Evolutionary conservation across 2,329 filamentous ascomycete species (phyloP), one percentile per base, ranked within the genome.

Genomic region (Trichophyton mentagrophytes): DNA sequence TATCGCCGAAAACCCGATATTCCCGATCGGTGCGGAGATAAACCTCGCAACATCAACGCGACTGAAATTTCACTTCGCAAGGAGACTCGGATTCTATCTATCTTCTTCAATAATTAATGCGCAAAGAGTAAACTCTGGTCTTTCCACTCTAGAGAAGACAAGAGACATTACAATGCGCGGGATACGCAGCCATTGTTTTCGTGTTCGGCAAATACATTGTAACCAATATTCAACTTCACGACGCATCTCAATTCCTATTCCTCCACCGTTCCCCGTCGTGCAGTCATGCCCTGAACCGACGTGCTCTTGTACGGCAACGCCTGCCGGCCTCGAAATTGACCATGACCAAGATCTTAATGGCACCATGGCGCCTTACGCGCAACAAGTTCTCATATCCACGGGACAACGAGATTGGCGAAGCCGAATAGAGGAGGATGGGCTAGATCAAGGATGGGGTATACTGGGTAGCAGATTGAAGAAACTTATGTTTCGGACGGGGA

Each of bases 371-470:
- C 78, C 80, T 0, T 95, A 96, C 70, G 80, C 85, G 0, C 86
- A 95, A 72, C 90, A 96, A 67, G 82, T 96, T 2, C 74, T 97
- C 8, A 79, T 96, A 13, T 91, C 87, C 64, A 95, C 90, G 0
- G 90, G 89, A 3, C 83, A 84, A 63, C 76, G 80, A 33, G 88
- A 95, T 74, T 96, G 91, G 91, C 78, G 80, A 30, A 91, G 87
- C 69, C 82, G 83, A 61, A 95, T 96, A 64, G 90, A 95, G 70
- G 85, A 95, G 53, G 90, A 95, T 62, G 83, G 86, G 15, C 70
- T 74, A 38, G 71, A 75, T 2, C 71, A 77, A 27, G 74, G 73
- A 13, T 78, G 75, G 74, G 75, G 75, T 6, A 66, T 67, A 30
- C 66, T 80, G 74, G 68, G 82, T 77, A 84, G 86, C 42, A 85